Percentiles rank a stretch among this genome's conserved stretches.
Conservation (phyloP, 306 rosid genomes). For the cucumber (Cucumis sativus) region Cucumber_9930_V3 NC_026655.2:27378001-27378500, state of each 20-base stretch:
- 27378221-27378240: background rate
- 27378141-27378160: background rate
- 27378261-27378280: background rate
- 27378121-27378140: too few species aligned
- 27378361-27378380: background rate
- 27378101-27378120: too few species aligned
- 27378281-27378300: constrained; percentile 36
- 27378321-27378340: constrained; percentile 45
- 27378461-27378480: too few species aligned
- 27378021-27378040: background rate
- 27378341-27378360: constrained; percentile 41
- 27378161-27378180: too few species aligned
- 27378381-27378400: background rate
- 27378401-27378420: too few species aligned
- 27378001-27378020: constrained; percentile 32
- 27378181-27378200: too few species aligned
- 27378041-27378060: background rate
- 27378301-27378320: constrained; percentile 30
- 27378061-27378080: background rate
- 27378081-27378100: too few species aligned
- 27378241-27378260: background rate
- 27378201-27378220: background rate
- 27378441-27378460: too few species aligned
- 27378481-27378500: too few species aligned
- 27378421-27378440: too few species aligned